These are phyloP conservation scores for Staphylotrichum longicolle DNA, from an alignment of 495 filamentous ascomycete genomes.

Conservation along the genomic window DNA sequence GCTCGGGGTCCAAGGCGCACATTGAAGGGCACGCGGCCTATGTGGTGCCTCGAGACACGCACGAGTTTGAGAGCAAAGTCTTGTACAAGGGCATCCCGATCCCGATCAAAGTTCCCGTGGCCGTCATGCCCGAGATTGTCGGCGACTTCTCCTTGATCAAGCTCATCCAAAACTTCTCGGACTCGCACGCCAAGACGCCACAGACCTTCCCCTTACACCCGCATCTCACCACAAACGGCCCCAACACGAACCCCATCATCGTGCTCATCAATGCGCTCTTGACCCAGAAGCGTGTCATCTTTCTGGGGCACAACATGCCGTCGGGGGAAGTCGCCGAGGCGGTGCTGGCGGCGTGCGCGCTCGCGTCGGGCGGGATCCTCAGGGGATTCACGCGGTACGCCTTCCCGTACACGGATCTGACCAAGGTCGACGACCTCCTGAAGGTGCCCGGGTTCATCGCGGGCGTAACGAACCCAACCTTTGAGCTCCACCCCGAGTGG, in stretches of 20 bases:
- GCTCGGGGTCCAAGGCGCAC: conserved; percentile 55
- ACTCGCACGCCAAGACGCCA: conserved; percentile 73
- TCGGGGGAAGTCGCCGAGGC: conserved; percentile 94
- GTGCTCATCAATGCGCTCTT: conserved; percentile 78
- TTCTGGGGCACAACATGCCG: conserved; percentile 90
- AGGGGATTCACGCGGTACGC: conserved; percentile 95
- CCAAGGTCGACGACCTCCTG: conserved; percentile 94
- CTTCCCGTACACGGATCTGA: conserved; percentile 97
- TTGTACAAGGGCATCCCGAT: conserved; percentile 94
- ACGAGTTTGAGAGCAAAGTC: conserved; percentile 93
- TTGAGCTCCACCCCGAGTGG: conserved; percentile 93
- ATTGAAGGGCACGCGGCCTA: conserved; percentile 54
- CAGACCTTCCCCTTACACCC: conserved; percentile 84
- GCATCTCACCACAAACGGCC: conserved; percentile 88
- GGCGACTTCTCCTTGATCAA: conserved; percentile 98
- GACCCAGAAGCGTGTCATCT: conserved; percentile 94
- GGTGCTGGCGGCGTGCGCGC: conserved; percentile 86
- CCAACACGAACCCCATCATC: conserved; percentile 74
- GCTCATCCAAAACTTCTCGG: conserved; percentile 89
- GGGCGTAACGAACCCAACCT: conserved; percentile 94
- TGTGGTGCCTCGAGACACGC: conserved; percentile 82
- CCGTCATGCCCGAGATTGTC: conserved; percentile 90
- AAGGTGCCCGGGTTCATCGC: conserved; percentile 97
- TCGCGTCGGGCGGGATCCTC: conserved; percentile 92
- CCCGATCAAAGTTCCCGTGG: conserved; percentile 91